These are phyloP conservation scores for Bothriochloa decipiens DNA, from an alignment of 176 grass and related monocot genomes.

Conservation along the genomic window DNA sequence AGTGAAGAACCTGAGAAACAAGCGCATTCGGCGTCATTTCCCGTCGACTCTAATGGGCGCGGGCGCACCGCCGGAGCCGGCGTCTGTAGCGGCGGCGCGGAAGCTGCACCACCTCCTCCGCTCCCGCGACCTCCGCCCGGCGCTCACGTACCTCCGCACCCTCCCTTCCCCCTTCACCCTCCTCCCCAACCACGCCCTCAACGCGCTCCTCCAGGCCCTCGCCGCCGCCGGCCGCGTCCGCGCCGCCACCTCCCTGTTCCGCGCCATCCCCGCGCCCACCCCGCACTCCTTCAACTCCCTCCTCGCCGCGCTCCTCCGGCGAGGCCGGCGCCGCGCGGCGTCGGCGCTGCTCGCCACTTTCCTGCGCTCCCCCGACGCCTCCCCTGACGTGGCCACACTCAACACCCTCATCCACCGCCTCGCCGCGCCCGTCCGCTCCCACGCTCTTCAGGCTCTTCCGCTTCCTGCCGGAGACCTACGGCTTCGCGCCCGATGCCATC, in stretches of 20 bases:
- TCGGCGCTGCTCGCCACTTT: constrained; percentile 61
- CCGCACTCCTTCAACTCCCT: constrained; percentile 86
- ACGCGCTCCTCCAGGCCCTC: constrained; percentile 85
- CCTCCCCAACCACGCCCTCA: constrained; percentile 74
- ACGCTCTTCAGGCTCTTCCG: constrained; percentile 57
- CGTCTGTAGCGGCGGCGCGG: constrained; percentile 53
- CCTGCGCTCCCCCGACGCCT: constrained; percentile 47
- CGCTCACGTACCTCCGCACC: constrained; percentile 49
- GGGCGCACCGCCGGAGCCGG: constrained; percentile 29
- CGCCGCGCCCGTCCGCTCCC: constrained; percentile 48
- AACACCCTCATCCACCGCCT: constrained; percentile 73
- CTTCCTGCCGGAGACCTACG: constrained; percentile 51
- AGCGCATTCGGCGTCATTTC: neutral
- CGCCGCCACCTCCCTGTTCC: constrained; percentile 54
- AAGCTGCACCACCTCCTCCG: constrained; percentile 66
- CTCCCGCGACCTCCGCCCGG: constrained; percentile 69
- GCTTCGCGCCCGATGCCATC: constrained; percentile 23
- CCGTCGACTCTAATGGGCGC: constrained; percentile 3
- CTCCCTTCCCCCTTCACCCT: constrained; percentile 56
- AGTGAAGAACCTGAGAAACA: no score
- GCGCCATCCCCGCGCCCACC: constrained; percentile 60
- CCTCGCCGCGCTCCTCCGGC: constrained; percentile 61
- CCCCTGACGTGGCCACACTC: constrained; percentile 68
- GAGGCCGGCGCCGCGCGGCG: constrained; percentile 56
- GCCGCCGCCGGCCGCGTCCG: constrained; percentile 36